Evolutionary conservation across 2,329 filamentous ascomycete genomes (phyloP).

Genomic region (Ustulina deusta): DNA sequence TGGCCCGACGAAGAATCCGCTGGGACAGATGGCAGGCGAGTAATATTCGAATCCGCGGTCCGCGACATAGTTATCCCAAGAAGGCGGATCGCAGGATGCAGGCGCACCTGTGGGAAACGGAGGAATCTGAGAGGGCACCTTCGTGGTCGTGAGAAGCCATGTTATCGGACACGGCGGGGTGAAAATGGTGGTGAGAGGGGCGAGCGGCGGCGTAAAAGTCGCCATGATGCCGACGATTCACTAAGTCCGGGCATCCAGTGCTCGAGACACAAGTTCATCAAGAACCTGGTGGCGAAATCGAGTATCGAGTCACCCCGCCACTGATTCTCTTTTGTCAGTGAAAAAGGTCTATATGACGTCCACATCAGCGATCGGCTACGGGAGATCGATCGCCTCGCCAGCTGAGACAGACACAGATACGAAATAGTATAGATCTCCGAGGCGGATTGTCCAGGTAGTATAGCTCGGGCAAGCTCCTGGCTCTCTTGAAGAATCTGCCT

Average conservation of each 20-base stretch:
- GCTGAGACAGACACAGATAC: constrained; percentile 25
- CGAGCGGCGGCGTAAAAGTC: constrained; percentile 46
- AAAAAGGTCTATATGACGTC: constrained; percentile 14
- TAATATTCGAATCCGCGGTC: constrained; percentile 52
- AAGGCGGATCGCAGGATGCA: constrained; percentile 53
- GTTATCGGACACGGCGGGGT: constrained; percentile 55
- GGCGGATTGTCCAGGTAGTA: constrained; percentile 14
- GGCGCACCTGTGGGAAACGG: constrained; percentile 48
- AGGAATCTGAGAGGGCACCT: constrained; percentile 55
- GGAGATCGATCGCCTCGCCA: constrained; percentile 31
- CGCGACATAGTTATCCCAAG: constrained; percentile 53
- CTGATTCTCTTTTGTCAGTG: background rate
- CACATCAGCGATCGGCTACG: constrained; percentile 19
- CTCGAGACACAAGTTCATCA: constrained; percentile 19
- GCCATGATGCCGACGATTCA: constrained; percentile 31
- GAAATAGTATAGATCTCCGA: constrained; percentile 3
- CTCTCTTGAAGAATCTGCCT: constrained; percentile 10
- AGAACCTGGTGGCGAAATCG: background rate
- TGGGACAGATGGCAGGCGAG: constrained; percentile 45
- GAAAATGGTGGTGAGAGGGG: constrained; percentile 57
- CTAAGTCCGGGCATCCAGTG: constrained; percentile 18
- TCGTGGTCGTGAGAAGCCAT: constrained; percentile 56
- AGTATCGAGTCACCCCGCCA: background rate
- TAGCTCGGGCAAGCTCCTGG: constrained; percentile 9
- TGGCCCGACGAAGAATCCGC: constrained; percentile 43